These are phyloP conservation scores for Populus hybrid DNA, from an alignment of 441 rosid genomes.

Conservation along the genomic window DNA sequence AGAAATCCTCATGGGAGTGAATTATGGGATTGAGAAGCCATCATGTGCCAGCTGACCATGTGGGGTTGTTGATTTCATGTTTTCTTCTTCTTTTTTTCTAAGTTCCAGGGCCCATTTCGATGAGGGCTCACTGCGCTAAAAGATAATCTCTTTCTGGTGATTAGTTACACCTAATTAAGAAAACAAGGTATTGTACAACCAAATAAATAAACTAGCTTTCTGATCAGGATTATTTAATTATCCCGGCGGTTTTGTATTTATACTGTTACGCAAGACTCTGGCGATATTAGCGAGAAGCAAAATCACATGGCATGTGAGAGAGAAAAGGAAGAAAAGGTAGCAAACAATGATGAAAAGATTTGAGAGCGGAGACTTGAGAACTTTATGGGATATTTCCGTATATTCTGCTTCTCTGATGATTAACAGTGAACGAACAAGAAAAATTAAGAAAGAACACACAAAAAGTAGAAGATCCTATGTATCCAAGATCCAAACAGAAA, in stretches of 20 bases:
- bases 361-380: not conserved
- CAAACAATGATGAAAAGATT: not conserved
- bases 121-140: not conserved
- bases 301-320: not conserved
- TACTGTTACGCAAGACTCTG: slow-evolving; percentile 1
- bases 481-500: not conserved
- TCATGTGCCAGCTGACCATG: not conserved
- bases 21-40: slow-evolving; percentile 13
- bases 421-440: not conserved
- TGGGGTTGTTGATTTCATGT: not conserved
- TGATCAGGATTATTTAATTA: no score
- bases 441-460: not conserved
- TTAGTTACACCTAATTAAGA: not conserved
- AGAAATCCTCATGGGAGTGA: slow-evolving; percentile 28
- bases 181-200: no score
- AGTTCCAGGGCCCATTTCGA: not conserved
- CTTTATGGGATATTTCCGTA: not conserved
- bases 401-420: no score
- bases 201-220: no score
- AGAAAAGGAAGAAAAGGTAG: not conserved
- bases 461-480: not conserved
- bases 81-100: not conserved
- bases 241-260: no score
- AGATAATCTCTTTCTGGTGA: not conserved
- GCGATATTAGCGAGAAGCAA: not conserved